Evolutionary conservation across 306 rosid species (phyloP).

Genomic region (Cicer arietinum): DNA sequence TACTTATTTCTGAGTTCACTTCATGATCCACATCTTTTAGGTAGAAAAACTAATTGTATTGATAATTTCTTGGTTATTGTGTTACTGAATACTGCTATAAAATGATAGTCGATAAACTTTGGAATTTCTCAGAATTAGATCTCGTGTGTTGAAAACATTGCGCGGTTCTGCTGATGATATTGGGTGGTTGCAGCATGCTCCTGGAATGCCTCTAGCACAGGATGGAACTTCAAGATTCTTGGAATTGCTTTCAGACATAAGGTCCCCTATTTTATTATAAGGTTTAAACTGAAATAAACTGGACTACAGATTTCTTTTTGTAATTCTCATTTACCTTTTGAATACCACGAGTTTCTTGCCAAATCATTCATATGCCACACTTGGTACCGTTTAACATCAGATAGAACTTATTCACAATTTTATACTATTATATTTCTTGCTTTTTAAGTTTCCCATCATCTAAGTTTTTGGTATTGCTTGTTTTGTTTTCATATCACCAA

Average conservation of each 20-base stretch:
- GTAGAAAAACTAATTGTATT: background rate
- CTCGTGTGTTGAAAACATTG: constrained; percentile 64
- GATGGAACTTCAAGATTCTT: constrained; percentile 82
- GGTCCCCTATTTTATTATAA: constrained; percentile 51
- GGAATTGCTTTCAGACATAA: constrained; percentile 74
- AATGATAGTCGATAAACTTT: constrained; percentile 17
- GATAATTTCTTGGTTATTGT: constrained; percentile 17
- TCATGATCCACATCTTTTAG: constrained; percentile 4
- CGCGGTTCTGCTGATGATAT: constrained; percentile 82
- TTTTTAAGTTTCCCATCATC: background rate
- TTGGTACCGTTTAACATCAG: background rate
- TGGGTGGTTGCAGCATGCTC: constrained; percentile 81
- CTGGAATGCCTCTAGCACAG: constrained; percentile 69
- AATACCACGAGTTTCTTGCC: constrained; percentile 2
- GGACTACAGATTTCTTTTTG: background rate
- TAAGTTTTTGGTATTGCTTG: background rate
- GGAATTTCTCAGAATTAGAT: constrained; percentile 54
- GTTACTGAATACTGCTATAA: constrained; percentile 23
- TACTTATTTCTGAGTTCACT: constrained; percentile 21
- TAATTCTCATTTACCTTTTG: constrained; percentile 5
- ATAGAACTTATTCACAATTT: constrained; percentile 21
- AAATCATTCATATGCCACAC: constrained; percentile 23
- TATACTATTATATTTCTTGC: background rate
- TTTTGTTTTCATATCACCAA: constrained; percentile 3
- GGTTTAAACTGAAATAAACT: constrained; percentile 11